Percentiles rank a stretch among this genome's conserved stretches.
These are phyloP conservation scores for Cylindrotheca closterium DNA, from an alignment of 108 stramenopile genomes.

Conservation along the genomic window DNA sequence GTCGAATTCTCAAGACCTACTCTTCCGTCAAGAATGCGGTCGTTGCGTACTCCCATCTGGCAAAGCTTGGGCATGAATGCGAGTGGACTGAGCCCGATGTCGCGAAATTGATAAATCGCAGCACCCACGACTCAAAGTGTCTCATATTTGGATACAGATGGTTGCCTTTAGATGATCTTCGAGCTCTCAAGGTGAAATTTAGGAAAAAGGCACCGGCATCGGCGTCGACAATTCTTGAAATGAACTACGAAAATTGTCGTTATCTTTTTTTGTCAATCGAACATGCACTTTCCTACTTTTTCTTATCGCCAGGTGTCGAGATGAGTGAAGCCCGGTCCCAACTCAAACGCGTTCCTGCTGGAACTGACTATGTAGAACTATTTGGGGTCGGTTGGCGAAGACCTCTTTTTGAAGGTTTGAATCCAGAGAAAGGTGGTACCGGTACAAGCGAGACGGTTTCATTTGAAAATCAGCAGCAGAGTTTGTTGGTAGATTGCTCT, in stretches of 20 bases:
- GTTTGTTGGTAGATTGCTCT: conserved; percentile 4
- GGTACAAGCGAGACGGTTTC: too few species aligned
- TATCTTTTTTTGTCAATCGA: conserved; percentile 32
- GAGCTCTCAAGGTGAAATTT: conserved; percentile 43
- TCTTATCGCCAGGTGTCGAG: conserved; percentile 5
- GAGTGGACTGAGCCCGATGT: conserved; percentile 36
- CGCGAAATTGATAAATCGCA: conserved; percentile 24
- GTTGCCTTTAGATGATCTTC: conserved; percentile 57
- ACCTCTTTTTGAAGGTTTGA: background rate
- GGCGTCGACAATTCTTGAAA: conserved; percentile 19
- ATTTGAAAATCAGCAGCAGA: background rate
- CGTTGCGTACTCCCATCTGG: conserved; percentile 41
- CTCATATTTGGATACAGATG: conserved; percentile 76
- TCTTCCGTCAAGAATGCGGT: conserved; percentile 44
- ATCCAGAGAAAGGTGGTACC: conserved; percentile 1
- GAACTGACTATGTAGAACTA: conserved; percentile 3
- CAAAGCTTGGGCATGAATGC: conserved; percentile 50
- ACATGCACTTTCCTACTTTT: conserved; percentile 27
- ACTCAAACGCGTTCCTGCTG: conserved; percentile 5
- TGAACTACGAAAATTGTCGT: conserved; percentile 7
- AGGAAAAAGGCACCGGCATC: too few species aligned
- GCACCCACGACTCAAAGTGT: conserved; percentile 31
- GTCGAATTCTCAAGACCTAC: conserved; percentile 71
- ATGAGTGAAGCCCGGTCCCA: conserved; percentile 7
- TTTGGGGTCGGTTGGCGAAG: conserved; percentile 4